Percentiles rank a stretch among this genome's conserved stretches.
These are phyloP conservation scores for Nemania bipapillata DNA, from an alignment of 2,329 filamentous ascomycete genomes.

Conservation along the genomic window DNA sequence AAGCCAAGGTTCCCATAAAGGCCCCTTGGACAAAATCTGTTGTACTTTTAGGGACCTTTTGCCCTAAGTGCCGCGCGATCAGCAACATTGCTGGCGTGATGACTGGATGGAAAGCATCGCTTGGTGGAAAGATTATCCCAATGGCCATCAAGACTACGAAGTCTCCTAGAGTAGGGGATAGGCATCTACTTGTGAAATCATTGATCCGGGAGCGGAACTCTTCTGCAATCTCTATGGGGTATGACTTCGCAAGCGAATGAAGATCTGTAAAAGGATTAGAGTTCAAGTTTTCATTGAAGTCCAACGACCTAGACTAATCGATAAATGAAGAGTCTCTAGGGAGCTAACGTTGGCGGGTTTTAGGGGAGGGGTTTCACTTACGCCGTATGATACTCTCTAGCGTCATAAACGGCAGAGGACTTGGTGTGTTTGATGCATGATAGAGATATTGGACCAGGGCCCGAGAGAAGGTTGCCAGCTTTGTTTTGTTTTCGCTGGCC, in stretches of 20 bases:
- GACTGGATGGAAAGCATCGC: constrained; percentile 96
- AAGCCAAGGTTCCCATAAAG: constrained; percentile 79
- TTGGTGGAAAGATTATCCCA: constrained; percentile 87
- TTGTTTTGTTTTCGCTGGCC: constrained; percentile 83
- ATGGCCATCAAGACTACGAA: constrained; percentile 85
- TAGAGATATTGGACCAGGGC: constrained; percentile 72
- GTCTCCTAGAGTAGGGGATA: constrained; percentile 73
- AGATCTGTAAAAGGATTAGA: constrained; percentile 34
- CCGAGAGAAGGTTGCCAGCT: constrained; percentile 74
- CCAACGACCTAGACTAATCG: neutral
- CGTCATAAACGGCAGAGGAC: constrained; percentile 67
- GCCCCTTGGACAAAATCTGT: constrained; percentile 77
- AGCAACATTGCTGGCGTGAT: constrained; percentile 88
- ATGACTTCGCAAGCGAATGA: constrained; percentile 90
- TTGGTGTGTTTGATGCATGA: constrained; percentile 58
- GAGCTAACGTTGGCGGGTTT: neutral
- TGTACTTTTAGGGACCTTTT: constrained; percentile 74
- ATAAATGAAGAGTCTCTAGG: neutral
- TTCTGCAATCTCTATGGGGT: constrained; percentile 78
- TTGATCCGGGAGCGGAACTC: constrained; percentile 80
- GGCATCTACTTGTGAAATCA: constrained; percentile 62
- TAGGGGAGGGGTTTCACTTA: constrained; percentile 53
- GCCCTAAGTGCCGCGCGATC: constrained; percentile 84
- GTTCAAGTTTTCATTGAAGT: neutral
- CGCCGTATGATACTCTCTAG: constrained; percentile 83